phyloP scores from a whole-genome alignment of 2,329 filamentous ascomycete species.

The Gaeumannomyces sp. region DNA sequence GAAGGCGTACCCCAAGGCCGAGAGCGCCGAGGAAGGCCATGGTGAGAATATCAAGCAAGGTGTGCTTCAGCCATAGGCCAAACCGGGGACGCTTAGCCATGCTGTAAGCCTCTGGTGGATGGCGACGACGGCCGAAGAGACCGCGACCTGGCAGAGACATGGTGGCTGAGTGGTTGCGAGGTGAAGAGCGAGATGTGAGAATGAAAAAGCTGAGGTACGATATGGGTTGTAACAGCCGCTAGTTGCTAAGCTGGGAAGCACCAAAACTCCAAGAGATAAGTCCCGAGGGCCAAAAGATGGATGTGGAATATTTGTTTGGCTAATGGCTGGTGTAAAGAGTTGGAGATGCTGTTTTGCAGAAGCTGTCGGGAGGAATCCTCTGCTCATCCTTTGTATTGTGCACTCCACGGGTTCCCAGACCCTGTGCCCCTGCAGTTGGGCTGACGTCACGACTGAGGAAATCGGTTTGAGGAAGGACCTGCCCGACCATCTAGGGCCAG shows the following conservation, averaged over 20 bases:
- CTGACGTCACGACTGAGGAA: neutral
- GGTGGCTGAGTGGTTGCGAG: neutral
- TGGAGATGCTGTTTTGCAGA: neutral
- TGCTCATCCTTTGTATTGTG: neutral
- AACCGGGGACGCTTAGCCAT: slow-evolving; percentile 30
- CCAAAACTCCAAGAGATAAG: too few relatives aligned
- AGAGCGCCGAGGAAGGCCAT: slow-evolving; percentile 61
- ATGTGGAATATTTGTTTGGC: too few relatives aligned
- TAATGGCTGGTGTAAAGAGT: too few relatives aligned
- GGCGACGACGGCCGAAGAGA: neutral
- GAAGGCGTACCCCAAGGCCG: slow-evolving; percentile 54
- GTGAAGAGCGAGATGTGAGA: neutral
- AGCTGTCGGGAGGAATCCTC: neutral
- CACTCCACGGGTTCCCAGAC: too few relatives aligned
- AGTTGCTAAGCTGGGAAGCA: too few relatives aligned
- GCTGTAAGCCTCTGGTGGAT: slow-evolving; percentile 2
- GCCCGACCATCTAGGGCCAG: neutral
- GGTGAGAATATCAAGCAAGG: slow-evolving; percentile 61
- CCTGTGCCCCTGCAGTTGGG: neutral
- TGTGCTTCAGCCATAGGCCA: slow-evolving; percentile 63
- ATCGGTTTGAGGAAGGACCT: neutral
- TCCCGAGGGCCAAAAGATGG: too few relatives aligned
- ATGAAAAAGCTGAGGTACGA: neutral
- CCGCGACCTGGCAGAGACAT: slow-evolving; percentile 3
- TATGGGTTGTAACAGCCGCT: too few relatives aligned